These are phyloP conservation scores for Candida fluviatilis DNA, from an alignment of 805 yeast species.

Conservation along the genomic window DNA sequence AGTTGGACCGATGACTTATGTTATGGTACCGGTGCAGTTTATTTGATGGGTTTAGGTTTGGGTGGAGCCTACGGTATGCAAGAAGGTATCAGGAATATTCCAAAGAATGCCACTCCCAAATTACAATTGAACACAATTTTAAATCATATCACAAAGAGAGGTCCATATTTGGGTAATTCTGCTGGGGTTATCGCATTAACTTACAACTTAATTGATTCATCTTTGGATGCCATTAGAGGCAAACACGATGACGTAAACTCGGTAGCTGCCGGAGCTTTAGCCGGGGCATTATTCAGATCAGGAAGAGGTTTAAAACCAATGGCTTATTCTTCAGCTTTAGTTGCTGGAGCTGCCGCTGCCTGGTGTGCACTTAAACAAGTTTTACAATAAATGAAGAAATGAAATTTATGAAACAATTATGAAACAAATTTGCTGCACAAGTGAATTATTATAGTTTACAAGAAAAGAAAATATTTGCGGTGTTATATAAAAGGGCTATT, in stretches of 20 bases:
- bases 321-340: conserved; percentile 79
- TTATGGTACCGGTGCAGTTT: conserved; percentile 96
- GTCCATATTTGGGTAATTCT: conserved; percentile 92
- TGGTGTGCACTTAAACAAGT: conserved; percentile 81
- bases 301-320: conserved; percentile 82
- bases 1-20: conserved; percentile 97
- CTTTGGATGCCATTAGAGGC: conserved; percentile 78
- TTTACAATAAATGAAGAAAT: conserved; percentile 12
- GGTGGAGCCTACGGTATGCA: conserved; percentile 89
- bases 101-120: conserved; percentile 71
- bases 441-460: too few relatives aligned
- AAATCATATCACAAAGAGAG: conserved; percentile 90
- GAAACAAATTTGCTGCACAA: too few relatives aligned
- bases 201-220: conserved; percentile 79
- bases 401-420: conserved; percentile 1
- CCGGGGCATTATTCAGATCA: conserved; percentile 89
- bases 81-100: conserved; percentile 80
- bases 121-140: conserved; percentile 84
- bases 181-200: conserved; percentile 91
- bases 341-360: conserved; percentile 85
- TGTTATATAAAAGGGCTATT: too few relatives aligned
- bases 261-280: conserved; percentile 80
- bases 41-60: conserved; percentile 75
- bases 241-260: conserved; percentile 85
- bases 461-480: too few relatives aligned